phyloP scores from a whole-genome alignment of 148 eudicot species.

The Rhododendron kiyosumense region DNA sequence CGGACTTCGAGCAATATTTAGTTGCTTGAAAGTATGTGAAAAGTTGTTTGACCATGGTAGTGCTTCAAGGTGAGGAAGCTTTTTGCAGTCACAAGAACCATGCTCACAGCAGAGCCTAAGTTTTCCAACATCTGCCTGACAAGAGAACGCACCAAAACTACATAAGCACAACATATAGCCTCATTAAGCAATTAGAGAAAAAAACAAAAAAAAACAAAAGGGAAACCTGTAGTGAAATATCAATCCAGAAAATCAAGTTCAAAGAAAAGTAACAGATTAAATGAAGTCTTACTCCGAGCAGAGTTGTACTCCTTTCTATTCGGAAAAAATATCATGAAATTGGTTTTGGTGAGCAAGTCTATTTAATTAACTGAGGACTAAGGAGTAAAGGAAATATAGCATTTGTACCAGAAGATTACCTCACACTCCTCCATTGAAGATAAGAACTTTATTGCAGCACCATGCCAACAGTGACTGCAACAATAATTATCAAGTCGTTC shows the following conservation, averaged over 20 bases:
- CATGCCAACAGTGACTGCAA: constrained; percentile 91
- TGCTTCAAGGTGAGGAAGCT: constrained; percentile 43
- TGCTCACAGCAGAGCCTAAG: constrained; percentile 51
- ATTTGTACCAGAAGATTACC: constrained; percentile 31
- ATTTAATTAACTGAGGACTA: not conserved
- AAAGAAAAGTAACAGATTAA: not conserved
- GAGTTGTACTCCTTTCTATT: not conserved
- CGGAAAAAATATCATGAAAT: not conserved
- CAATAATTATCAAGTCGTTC: constrained; percentile 65
- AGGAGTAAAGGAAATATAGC: not conserved
- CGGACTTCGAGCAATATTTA: constrained; percentile 58
- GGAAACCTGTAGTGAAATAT: not conserved
- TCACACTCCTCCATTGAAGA: constrained; percentile 39
- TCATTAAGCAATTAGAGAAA: not conserved
- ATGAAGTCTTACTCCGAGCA: not conserved
- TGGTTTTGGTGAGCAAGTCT: not conserved
- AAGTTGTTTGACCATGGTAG: constrained; percentile 75
- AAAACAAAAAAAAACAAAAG: not conserved
- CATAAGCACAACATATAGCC: not conserved
- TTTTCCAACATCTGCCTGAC: constrained; percentile 52
- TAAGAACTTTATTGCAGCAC: constrained; percentile 60
- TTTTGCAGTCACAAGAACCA: constrained; percentile 72
- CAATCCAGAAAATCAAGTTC: not conserved
- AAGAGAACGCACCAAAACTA: constrained; percentile 14
- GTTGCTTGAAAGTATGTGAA: constrained; percentile 69